Conservation (phyloP, 306 rosid species). For the Rosa persica region DNA sequence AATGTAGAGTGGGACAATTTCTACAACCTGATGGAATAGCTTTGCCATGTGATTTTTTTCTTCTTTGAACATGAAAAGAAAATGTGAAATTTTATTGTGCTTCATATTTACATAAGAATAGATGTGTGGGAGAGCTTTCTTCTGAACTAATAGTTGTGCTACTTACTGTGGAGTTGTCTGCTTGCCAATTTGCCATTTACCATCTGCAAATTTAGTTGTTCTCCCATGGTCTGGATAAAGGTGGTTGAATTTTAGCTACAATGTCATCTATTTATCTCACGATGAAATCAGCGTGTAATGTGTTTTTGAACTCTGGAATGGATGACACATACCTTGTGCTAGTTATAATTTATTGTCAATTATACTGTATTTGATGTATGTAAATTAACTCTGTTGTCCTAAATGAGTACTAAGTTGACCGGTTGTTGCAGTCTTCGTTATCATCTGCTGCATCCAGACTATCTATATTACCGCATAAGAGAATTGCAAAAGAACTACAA, state of each 20-base stretch:
- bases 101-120: background rate
- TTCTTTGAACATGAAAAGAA: too few species aligned
- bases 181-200: background rate
- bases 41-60: background rate
- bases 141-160: background rate
- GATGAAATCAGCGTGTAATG: background rate
- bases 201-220: background rate
- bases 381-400: slow-evolving; percentile 14
- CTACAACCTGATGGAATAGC: background rate
- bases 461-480: slow-evolving; percentile 82
- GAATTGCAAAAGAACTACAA: slow-evolving; percentile 92
- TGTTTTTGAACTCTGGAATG: background rate
- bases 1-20: background rate
- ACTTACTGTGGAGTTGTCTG: background rate
- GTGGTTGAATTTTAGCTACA: background rate
- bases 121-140: background rate
- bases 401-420: slow-evolving; percentile 23
- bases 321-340: background rate
- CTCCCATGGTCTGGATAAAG: background rate
- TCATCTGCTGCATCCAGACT: slow-evolving; percentile 95
- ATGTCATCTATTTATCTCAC: background rate
- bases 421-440: slow-evolving; percentile 86
- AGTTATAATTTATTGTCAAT: background rate
- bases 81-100: background rate
- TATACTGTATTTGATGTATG: slow-evolving; percentile 15